A percentile compares a stretch with the other conserved stretches of the same genome.
Evolutionary conservation across 257 asterid species (phyloP).

Genomic region (Solanum sparsipilum): DNA sequence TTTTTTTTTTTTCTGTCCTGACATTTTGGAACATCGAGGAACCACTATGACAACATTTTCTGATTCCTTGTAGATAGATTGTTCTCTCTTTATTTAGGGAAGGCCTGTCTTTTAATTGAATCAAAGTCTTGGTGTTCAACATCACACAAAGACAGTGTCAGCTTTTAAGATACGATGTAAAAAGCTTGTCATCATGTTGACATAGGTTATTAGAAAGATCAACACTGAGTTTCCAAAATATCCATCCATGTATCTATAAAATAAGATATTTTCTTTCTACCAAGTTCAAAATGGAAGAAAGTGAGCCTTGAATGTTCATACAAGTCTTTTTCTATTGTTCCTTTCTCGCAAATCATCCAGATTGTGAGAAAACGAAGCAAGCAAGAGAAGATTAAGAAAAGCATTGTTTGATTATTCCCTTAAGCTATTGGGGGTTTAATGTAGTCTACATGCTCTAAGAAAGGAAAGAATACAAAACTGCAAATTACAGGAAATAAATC

Average conservation of each 20-base stretch:
- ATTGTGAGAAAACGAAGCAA: neutral
- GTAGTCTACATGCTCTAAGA: neutral
- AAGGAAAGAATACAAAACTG: neutral
- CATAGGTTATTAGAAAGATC: neutral
- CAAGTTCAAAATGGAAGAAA: neutral
- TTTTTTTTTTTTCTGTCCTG: neutral
- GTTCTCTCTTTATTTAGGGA: neutral
- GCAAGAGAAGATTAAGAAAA: neutral
- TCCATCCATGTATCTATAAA: neutral
- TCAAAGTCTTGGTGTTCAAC: neutral
- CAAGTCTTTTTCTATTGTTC: neutral
- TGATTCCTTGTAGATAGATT: neutral
- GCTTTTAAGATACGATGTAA: neutral
- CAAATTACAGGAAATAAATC: neutral
- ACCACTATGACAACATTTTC: neutral
- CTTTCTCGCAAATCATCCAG: neutral
- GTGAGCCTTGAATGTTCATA: neutral
- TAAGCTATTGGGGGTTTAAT: neutral
- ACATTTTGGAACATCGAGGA: neutral
- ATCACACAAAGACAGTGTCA: neutral
- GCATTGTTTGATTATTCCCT: neutral
- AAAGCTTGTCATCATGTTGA: neutral
- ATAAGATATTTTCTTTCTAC: neutral
- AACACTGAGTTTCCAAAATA: neutral
- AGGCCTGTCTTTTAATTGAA: neutral